A percentile compares a stretch with the other conserved stretches of the same genome.
Evolutionary conservation across 2,329 filamentous ascomycete genomes (phyloP).

Genomic region (Colletotrichum abscissum): DNA sequence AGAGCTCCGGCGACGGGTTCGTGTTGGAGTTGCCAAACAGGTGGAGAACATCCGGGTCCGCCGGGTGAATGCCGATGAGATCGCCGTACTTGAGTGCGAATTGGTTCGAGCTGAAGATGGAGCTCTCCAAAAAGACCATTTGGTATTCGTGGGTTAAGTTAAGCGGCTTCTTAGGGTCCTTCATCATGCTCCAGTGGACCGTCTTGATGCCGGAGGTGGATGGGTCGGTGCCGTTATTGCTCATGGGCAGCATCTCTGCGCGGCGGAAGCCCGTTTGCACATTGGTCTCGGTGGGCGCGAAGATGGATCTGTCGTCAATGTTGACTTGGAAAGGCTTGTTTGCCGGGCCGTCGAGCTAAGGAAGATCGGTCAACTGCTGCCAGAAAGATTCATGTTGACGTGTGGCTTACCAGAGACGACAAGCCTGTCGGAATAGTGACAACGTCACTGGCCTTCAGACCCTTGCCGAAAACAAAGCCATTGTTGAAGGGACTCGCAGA

Average conservation of each 20-base stretch:
- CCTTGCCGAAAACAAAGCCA: slow-evolving; percentile 62
- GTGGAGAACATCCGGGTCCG: slow-evolving; percentile 54
- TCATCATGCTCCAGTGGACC: slow-evolving; percentile 69
- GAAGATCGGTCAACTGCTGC: accelerated
- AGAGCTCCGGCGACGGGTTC: slow-evolving; percentile 56
- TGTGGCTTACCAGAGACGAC: slow-evolving; percentile 41
- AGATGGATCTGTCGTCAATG: slow-evolving; percentile 69
- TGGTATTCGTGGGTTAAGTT: slow-evolving; percentile 72
- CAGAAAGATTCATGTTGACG: neutral
- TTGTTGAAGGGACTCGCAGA: slow-evolving; percentile 59
- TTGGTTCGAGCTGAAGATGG: slow-evolving; percentile 60
- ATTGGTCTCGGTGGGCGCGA: slow-evolving; percentile 58
- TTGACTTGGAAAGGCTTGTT: slow-evolving; percentile 63
- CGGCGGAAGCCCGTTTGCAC: slow-evolving; percentile 70
- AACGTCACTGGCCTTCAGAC: slow-evolving; percentile 61
- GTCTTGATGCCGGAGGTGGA: slow-evolving; percentile 68
- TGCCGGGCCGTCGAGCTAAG: slow-evolving; percentile 55
- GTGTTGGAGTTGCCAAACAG: slow-evolving; percentile 60
- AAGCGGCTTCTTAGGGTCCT: slow-evolving; percentile 61
- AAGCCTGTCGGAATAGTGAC: slow-evolving; percentile 55
- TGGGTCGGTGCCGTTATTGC: slow-evolving; percentile 61
- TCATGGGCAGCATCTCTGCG: slow-evolving; percentile 63
- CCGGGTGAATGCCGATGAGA: slow-evolving; percentile 52
- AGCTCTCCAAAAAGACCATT: slow-evolving; percentile 61
- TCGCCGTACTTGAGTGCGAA: slow-evolving; percentile 66